Percentiles rank a stretch among this genome's conserved stretches.
Evolutionary conservation across 176 grass and related monocot species (phyloP).

Genomic region (Bolboschoenus planiculmis): DNA sequence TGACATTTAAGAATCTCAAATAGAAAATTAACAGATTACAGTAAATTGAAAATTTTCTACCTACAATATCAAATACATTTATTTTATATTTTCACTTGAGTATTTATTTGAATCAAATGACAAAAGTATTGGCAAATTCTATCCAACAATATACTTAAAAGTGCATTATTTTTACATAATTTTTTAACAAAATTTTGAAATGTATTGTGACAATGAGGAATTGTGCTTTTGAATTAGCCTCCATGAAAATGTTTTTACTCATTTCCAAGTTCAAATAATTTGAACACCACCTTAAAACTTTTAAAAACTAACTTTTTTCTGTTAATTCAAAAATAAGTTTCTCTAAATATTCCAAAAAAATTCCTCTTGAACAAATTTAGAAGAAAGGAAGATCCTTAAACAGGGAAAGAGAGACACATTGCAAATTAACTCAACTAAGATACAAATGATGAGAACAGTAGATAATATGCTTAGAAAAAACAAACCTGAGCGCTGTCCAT

Average conservation of each 20-base stretch:
- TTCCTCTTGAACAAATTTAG: background rate
- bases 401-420: background rate
- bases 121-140: background rate
- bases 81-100: background rate
- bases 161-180: background rate
- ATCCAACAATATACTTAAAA: background rate
- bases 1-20: background rate
- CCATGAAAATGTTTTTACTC: background rate
- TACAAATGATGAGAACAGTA: background rate
- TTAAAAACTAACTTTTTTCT: background rate
- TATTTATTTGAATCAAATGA: background rate
- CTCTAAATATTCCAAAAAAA: background rate
- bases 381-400: background rate
- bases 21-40: too few species aligned
- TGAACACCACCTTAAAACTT: background rate
- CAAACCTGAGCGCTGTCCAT: conserved; percentile 23
- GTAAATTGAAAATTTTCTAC: background rate
- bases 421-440: too few species aligned
- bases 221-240: background rate
- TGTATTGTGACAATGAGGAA: background rate
- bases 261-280: background rate
- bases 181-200: background rate
- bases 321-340: background rate
- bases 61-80: background rate
- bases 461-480: background rate